Percentiles rank a stretch among this genome's conserved stretches.
phyloP scores from a whole-genome alignment of 2,329 filamentous ascomycete species.

The Diaporthe sp. region DNA sequence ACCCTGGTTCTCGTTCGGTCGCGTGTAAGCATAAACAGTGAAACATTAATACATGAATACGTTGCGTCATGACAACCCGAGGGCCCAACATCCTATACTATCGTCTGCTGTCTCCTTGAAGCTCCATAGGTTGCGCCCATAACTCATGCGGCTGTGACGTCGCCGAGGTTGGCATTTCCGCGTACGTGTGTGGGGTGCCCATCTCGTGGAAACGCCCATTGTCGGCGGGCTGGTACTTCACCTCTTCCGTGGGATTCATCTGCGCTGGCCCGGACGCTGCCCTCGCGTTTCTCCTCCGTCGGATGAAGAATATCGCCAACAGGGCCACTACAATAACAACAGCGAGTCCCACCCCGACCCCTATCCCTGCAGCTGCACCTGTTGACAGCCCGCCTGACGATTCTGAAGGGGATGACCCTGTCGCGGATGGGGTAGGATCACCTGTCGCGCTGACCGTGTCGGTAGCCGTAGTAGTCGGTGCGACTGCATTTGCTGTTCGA shows the following conservation, averaged over 20 bases:
- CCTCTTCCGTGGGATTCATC: background rate
- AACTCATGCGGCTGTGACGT: slow-evolving; percentile 2
- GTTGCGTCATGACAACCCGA: background rate
- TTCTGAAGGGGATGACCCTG: background rate
- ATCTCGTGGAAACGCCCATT: background rate
- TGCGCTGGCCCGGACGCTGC: background rate
- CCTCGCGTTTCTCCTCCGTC: background rate
- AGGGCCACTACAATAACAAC: slow-evolving; percentile 1
- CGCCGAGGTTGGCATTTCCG: slow-evolving; percentile 13
- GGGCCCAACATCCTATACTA: too few relatives aligned
- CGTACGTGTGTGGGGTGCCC: background rate
- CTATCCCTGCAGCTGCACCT: slow-evolving; percentile 31
- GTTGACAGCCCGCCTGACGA: slow-evolving; percentile 8
- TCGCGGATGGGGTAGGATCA: background rate
- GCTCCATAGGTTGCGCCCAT: slow-evolving; percentile 7
- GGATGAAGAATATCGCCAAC: slow-evolving; percentile 14
- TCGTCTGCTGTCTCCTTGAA: background rate
- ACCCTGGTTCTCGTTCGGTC: too few relatives aligned
- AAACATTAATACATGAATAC: background rate
- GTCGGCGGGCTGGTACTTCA: background rate
- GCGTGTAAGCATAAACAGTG: background rate
- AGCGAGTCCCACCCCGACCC: slow-evolving; percentile 11
- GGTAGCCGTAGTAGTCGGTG: background rate
- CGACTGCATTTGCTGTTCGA: background rate
- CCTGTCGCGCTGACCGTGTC: background rate